A percentile compares a stretch with the other conserved stretches of the same genome.
These are phyloP conservation scores for Sclerotinia sclerotiorum DNA, from an alignment of 2,329 filamentous ascomycete genomes.

Conservation along the genomic window DNA sequence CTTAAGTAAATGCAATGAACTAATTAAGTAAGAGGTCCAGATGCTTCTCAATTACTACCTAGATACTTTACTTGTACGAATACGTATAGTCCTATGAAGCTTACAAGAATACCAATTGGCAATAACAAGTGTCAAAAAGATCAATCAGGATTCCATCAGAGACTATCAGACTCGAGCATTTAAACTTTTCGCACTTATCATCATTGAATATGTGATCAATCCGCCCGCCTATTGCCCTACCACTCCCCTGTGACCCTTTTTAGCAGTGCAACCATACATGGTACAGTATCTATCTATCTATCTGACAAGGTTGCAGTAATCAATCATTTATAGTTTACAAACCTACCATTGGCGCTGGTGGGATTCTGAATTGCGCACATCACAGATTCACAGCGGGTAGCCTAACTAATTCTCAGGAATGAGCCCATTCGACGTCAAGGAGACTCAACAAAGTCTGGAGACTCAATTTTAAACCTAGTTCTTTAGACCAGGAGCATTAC, in stretches of 20 bases:
- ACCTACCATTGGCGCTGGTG: background rate
- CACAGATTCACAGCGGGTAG: constrained; percentile 6
- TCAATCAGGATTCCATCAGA: background rate
- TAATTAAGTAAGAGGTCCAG: background rate
- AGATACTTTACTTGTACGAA: background rate
- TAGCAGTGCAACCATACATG: constrained; percentile 5
- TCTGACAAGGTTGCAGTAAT: constrained; percentile 14
- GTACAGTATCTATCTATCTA: background rate
- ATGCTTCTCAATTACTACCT: background rate
- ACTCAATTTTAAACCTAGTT: background rate
- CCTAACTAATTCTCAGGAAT: background rate
- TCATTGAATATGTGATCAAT: background rate
- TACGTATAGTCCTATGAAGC: background rate
- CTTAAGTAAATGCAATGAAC: no score
- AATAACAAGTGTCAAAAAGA: background rate
- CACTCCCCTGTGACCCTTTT: background rate
- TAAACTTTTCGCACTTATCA: background rate
- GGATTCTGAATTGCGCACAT: constrained; percentile 8
- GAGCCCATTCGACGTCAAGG: background rate
- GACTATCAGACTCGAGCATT: background rate
- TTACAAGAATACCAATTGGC: background rate
- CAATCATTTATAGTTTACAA: constrained; percentile 2
- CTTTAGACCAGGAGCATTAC: background rate
- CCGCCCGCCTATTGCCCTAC: background rate
- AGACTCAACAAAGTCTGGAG: background rate